phyloP scores from a whole-genome alignment of 176 grass and related monocot genomes.

The Thalia dealbata region DNA sequence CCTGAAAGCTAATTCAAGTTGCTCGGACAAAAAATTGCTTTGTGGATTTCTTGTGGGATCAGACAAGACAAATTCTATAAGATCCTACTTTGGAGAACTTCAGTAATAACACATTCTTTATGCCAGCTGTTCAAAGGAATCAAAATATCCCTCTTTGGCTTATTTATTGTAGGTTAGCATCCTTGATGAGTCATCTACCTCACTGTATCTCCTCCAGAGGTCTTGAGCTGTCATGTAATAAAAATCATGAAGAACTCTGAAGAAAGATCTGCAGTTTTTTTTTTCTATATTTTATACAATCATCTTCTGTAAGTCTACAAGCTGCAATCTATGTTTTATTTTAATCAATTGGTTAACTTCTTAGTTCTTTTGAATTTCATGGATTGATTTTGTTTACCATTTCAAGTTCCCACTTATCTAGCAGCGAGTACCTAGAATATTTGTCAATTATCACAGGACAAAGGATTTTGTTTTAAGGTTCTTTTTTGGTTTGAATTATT shows the following conservation, averaged over 20 bases:
- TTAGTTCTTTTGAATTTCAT: neutral
- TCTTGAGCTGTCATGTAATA: neutral
- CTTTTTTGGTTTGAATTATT: neutral
- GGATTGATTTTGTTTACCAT: neutral
- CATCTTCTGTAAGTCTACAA: conserved; percentile 1
- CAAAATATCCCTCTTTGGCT: neutral
- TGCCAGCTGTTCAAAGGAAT: neutral
- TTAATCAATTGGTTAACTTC: conserved; percentile 3
- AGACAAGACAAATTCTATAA: conserved; percentile 5
- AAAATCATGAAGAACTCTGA: neutral
- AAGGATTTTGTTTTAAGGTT: neutral
- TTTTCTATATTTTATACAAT: conserved; percentile 2
- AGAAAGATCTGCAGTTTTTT: conserved; percentile 3
- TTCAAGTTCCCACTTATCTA: neutral
- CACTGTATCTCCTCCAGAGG: neutral
- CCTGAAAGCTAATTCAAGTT: conserved; percentile 8
- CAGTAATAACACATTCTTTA: neutral
- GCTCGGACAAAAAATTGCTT: conserved; percentile 10
- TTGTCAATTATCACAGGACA: neutral
- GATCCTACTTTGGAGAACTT: conserved; percentile 1
- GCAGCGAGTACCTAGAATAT: neutral
- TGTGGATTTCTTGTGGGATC: neutral
- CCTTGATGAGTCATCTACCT: neutral
- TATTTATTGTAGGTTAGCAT: neutral
- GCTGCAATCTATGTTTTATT: neutral